Evolutionary conservation across 2,329 filamentous ascomycete genomes (phyloP).

Genomic region (Aspergillus niger): DNA sequence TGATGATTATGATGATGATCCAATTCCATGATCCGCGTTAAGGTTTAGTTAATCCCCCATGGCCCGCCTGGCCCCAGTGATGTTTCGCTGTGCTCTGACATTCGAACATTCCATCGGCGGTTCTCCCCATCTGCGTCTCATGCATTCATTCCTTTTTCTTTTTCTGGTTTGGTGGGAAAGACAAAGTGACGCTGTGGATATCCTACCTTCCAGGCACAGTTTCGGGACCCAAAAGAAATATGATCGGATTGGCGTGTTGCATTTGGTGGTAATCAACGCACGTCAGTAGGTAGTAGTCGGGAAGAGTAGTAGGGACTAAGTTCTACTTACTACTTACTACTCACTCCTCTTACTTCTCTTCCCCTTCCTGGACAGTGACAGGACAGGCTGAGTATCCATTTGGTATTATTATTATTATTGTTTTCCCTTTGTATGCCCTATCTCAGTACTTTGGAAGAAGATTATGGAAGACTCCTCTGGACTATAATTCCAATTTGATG

Average conservation of each 20-base stretch:
- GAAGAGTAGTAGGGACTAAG: neutral
- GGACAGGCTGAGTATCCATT: no score
- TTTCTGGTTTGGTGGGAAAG: neutral
- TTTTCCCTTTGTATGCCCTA: neutral
- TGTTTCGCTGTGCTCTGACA: constrained; percentile 14
- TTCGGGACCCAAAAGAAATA: neutral
- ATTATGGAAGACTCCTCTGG: neutral
- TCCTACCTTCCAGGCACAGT: neutral
- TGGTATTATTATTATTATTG: neutral
- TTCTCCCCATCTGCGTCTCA: constrained; percentile 11
- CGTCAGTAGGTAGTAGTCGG: neutral
- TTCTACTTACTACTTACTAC: neutral
- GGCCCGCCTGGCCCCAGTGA: constrained; percentile 7
- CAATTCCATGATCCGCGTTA: constrained; percentile 16
- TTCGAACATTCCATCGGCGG: constrained; percentile 21
- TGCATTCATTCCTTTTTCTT: constrained; percentile 16
- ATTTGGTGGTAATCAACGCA: neutral
- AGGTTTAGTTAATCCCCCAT: constrained; percentile 17
- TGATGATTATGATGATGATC: constrained; percentile 10
- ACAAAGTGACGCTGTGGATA: neutral
- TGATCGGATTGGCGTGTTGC: constrained; percentile 2
- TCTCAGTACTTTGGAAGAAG: neutral
- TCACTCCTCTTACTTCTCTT: no score
- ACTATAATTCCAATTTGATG: neutral
- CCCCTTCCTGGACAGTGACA: no score